Conservation (phyloP, 2,329 filamentous ascomycete species). For the Alternaria angustiovoidea region DNA sequence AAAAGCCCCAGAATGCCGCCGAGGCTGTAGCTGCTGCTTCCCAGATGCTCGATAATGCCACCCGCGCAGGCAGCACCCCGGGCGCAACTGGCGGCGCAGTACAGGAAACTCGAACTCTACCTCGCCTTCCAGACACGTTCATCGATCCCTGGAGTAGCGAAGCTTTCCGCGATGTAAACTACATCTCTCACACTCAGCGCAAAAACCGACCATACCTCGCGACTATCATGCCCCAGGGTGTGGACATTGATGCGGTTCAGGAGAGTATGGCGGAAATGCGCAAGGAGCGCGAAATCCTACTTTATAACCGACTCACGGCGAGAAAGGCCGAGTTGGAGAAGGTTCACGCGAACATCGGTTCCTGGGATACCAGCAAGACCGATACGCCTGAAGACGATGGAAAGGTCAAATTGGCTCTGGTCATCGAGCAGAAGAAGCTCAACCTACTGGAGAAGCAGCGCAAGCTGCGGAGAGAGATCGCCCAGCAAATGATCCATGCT, state of each 20-base stretch:
- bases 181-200: conserved; percentile 78
- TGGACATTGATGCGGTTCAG: conserved; percentile 75
- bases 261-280: conserved; percentile 64
- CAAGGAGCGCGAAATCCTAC: conserved; percentile 84
- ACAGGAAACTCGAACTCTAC: conserved; percentile 36
- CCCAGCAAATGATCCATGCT: conserved; percentile 91
- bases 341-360: conserved; percentile 83
- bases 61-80: conserved; percentile 48
- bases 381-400: conserved; percentile 78
- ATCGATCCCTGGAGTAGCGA: conserved; percentile 47
- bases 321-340: conserved; percentile 85
- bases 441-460: conserved; percentile 89
- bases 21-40: conserved; percentile 54
- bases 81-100: conserved; percentile 53
- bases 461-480: conserved; percentile 83
- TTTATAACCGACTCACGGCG: conserved; percentile 89
- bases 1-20: conserved; percentile 54
- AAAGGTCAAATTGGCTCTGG: conserved; percentile 79
- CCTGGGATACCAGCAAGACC: conserved; percentile 79
- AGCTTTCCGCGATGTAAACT: conserved; percentile 71
- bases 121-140: conserved; percentile 64
- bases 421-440: conserved; percentile 95
- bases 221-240: conserved; percentile 85
- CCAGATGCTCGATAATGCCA: conserved; percentile 62
- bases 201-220: conserved; percentile 82